A percentile compares a stretch with the other conserved stretches of the same genome.
Conservation (phyloP, 192 early-diverging fungal species). For the Coemansia sp. region DNA sequence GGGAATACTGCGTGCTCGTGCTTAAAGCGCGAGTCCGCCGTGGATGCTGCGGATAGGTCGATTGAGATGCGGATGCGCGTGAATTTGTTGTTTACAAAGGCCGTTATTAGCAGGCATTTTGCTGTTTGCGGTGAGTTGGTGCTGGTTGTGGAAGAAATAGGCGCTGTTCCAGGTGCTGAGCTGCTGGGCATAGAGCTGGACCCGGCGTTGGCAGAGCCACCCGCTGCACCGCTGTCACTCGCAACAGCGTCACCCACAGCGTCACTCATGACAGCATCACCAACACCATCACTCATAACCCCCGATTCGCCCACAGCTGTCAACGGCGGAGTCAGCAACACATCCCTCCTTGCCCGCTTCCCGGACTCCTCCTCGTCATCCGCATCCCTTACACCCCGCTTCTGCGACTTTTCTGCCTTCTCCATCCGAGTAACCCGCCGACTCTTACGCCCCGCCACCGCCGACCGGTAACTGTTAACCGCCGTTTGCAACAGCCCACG, state of each 20-base stretch:
- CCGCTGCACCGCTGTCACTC: too few relatives aligned
- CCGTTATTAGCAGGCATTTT: constrained; percentile 24
- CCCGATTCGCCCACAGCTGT: neutral
- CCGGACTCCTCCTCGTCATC: neutral
- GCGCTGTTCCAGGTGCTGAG: neutral
- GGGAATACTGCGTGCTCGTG: constrained; percentile 50
- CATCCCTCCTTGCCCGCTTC: constrained; percentile 11
- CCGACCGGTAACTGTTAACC: constrained; percentile 76
- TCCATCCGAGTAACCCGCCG: constrained; percentile 72
- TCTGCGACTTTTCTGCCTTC: constrained; percentile 50
- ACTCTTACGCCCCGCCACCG: constrained; percentile 66
- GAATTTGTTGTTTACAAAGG: constrained; percentile 32
- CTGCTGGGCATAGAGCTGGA: neutral
- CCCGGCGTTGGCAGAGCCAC: too few relatives aligned
- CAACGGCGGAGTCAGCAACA: constrained; percentile 5
- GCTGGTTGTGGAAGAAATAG: neutral
- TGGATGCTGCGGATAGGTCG: constrained; percentile 12
- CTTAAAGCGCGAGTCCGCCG: constrained; percentile 21
- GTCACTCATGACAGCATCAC: too few relatives aligned
- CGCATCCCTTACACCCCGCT: neutral
- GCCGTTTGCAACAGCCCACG: constrained; percentile 81
- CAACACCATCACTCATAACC: neutral
- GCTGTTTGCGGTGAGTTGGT: constrained; percentile 20
- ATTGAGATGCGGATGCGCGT: constrained; percentile 39
- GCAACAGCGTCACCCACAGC: too few relatives aligned